Conservation (phyloP, 441 rosid species). For the Arabidopsis hybrid region DNA sequence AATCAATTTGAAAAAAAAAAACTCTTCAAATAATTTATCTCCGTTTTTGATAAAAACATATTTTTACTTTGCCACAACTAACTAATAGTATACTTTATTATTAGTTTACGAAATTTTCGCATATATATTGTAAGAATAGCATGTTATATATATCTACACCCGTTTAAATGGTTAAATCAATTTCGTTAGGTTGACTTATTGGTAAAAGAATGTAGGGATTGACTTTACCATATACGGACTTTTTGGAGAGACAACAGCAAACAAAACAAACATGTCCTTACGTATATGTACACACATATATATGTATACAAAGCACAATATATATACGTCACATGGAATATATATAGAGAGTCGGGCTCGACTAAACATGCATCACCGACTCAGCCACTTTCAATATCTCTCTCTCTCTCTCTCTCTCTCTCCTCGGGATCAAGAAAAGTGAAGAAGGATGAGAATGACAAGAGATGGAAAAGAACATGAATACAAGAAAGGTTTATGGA, state of each 20-base stretch:
- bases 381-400: constrained; percentile 21
- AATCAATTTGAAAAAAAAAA: background rate
- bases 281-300: background rate
- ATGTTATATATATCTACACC: background rate
- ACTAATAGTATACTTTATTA: background rate
- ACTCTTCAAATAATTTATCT: background rate
- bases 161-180: constrained; percentile 12
- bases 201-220: constrained; percentile 23
- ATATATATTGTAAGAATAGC: background rate
- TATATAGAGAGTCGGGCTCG: constrained; percentile 30
- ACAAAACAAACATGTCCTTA: constrained; percentile 12
- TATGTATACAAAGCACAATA: background rate
- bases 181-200: constrained; percentile 23
- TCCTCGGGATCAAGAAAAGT: constrained; percentile 30
- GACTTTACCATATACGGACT: constrained; percentile 32
- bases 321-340: constrained; percentile 2
- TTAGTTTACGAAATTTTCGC: background rate
- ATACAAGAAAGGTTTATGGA: constrained; percentile 65
- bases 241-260: constrained; percentile 3
- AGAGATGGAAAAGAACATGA: constrained; percentile 42
- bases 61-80: background rate
- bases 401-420: constrained; percentile 20
- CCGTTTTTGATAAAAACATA: background rate
- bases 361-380: constrained; percentile 38
- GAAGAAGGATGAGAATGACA: constrained; percentile 37